Percentiles rank a stretch among this genome's conserved stretches.
Evolutionary conservation across 2,329 filamentous ascomycete species (phyloP).

Genomic region (Sarocladium brachiariae): DNA sequence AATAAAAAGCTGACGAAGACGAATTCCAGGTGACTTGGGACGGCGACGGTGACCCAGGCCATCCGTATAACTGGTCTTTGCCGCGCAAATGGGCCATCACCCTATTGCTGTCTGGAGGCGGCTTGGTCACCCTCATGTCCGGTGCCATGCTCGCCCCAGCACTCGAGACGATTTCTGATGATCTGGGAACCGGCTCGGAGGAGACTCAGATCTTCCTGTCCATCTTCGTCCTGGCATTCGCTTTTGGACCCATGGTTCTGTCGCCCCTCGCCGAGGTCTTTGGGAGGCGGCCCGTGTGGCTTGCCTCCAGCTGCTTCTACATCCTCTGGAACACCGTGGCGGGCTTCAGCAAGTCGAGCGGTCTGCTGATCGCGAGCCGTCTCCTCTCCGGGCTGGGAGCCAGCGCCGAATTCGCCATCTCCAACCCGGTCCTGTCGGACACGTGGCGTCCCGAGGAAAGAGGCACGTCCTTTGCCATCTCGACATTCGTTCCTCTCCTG

Average conservation of each 20-base stretch:
- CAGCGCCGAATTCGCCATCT: constrained; percentile 23
- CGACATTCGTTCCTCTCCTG: constrained; percentile 28
- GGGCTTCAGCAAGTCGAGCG: constrained; percentile 22
- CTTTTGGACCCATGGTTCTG: constrained; percentile 26
- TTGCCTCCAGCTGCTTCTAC: constrained; percentile 25
- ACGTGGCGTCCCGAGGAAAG: constrained; percentile 28
- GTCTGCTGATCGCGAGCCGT: constrained; percentile 24
- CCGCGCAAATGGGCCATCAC: constrained; percentile 17
- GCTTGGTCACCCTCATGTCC: constrained; percentile 29
- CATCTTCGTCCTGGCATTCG: constrained; percentile 28
- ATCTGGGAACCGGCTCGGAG: constrained; percentile 21
- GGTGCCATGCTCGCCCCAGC: constrained; percentile 30
- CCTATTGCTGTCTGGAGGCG: constrained; percentile 25
- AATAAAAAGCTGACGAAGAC: background rate
- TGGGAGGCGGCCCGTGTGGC: constrained; percentile 27
- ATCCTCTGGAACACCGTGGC: constrained; percentile 30
- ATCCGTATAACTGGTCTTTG: constrained; percentile 58
- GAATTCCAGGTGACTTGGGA: constrained; percentile 3
- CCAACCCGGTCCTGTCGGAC: constrained; percentile 27
- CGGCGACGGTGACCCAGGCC: constrained; percentile 38
- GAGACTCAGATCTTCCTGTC: constrained; percentile 26
- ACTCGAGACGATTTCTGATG: constrained; percentile 23
- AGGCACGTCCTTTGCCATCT: constrained; percentile 28
- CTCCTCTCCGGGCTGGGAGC: constrained; percentile 20
- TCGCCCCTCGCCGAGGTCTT: constrained; percentile 27